Base-by-base conservation (phyloP, 805 yeast genomes). In the Spencermartinsiella europaea region DNA sequence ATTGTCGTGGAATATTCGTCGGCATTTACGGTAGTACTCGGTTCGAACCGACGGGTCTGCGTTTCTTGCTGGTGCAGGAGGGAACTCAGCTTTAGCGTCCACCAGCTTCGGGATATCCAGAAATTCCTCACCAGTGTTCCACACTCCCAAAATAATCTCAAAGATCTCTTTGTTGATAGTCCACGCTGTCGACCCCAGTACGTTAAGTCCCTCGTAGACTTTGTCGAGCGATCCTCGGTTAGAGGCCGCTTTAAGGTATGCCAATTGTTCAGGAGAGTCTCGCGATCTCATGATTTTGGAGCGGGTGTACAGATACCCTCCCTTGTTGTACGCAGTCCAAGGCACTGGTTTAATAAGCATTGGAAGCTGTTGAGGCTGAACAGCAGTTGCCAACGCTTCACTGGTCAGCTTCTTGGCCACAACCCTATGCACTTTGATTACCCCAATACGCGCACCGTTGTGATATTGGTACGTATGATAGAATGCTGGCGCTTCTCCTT, bases 281-380 rank as follows among this genome's bases (percentile, higher is more conserved):
- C 78, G 85, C 14, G 87, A 77, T 62, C 98, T 76, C 56, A 93
- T 77, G 34, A 93, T 68, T 3, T 74, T 66, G 15, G 79, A 73
- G 51, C 76, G 79, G 12, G 84, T 72, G 59, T 80, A 81, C 48
- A 77, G 71, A 59, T 87, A 90, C 0, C 97, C 99, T 55, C 99
- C 99, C 46, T 77, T 76, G 58, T 82, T 80, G 76, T 82, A 81
- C 8, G 79, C 68, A 0, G 80, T 75, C 99, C 99, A 93, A 3
- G 88, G 87, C 46, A 80, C 71, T n/a, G 99, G 99, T 51, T 80
- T 78, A 5, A 85, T 83, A 41, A 93, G 71, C 99, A 93, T 93
- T 5, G 99, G 99, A 44, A 93, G 71, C 51, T 77, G 73, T 63
- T 91, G 97, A 0, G 98, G 96, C 57, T 81, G 86, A 17, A 75